phyloP scores from a whole-genome alignment of 2,329 filamentous ascomycete species.

The Epichloe typhina region DNA sequence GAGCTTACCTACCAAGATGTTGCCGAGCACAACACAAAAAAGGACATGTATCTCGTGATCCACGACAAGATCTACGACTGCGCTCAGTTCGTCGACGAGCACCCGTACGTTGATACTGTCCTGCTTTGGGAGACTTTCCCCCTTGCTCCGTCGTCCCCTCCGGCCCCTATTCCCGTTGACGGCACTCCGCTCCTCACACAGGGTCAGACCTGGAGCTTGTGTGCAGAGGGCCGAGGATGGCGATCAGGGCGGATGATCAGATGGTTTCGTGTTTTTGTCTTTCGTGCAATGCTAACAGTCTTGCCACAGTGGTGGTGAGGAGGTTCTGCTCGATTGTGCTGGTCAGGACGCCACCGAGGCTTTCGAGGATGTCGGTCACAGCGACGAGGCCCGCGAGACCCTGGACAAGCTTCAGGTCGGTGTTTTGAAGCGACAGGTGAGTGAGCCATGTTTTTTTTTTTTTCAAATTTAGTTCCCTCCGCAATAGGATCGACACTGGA shows the following conservation, averaged over 20 bases:
- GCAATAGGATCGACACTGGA: not conserved
- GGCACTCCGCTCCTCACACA: not conserved
- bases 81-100: slow-evolving; percentile 88
- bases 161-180: not conserved
- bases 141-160: too few species aligned
- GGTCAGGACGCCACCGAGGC: slow-evolving; percentile 95
- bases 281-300: not conserved
- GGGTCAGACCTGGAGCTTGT: not conserved
- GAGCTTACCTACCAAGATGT: slow-evolving; percentile 70
- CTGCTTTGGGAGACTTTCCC: not conserved
- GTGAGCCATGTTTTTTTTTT: slow-evolving; percentile 14
- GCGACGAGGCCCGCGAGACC: slow-evolving; percentile 93
- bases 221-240: not conserved
- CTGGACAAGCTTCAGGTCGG: slow-evolving; percentile 66
- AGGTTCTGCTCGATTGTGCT: slow-evolving; percentile 90
- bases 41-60: slow-evolving; percentile 81
- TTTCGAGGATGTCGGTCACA: slow-evolving; percentile 98
- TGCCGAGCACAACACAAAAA: slow-evolving; percentile 82
- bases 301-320: slow-evolving; percentile 73
- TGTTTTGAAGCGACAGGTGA: slow-evolving; percentile 66
- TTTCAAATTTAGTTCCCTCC: not conserved
- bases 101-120: slow-evolving; percentile 50
- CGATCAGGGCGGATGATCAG: not conserved
- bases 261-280: not conserved
- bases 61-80: slow-evolving; percentile 95